Evolutionary conservation across 495 filamentous ascomycete species (phyloP).

Genomic region (Trichoderma virens): DNA sequence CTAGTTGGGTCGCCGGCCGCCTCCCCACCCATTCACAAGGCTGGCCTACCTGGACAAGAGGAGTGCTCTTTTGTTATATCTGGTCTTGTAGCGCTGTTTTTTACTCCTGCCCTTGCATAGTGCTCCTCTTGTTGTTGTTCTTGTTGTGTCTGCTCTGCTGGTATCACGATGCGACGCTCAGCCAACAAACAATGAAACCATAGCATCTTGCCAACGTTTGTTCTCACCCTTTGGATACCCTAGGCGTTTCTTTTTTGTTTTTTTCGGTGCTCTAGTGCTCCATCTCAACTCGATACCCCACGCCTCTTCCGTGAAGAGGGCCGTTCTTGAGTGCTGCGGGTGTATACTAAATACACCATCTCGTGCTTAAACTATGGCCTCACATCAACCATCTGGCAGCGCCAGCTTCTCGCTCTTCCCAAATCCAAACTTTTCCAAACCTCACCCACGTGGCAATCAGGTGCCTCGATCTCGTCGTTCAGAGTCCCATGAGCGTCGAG

Average conservation of each 20-base stretch:
- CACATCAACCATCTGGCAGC: constrained; percentile 26
- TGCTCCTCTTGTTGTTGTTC: not conserved
- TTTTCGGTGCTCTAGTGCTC: not conserved
- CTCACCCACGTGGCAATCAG: constrained; percentile 27
- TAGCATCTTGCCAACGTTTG: not conserved
- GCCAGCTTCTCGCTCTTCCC: constrained; percentile 45
- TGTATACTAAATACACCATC: not conserved
- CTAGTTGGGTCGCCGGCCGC: not conserved
- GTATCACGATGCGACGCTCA: constrained; percentile 2
- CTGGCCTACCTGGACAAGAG: not conserved
- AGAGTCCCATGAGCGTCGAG: constrained; percentile 16
- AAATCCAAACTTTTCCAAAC: constrained; percentile 27
- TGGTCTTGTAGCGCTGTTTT: not conserved
- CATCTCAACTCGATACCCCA: not conserved
- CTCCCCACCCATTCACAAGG: not conserved
- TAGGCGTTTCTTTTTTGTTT: not conserved
- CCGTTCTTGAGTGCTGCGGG: not conserved
- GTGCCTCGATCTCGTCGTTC: constrained; percentile 18
- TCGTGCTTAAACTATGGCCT: constrained; percentile 20
- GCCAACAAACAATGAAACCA: constrained; percentile 1
- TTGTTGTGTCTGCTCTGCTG: constrained; percentile 7
- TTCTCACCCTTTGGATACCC: not conserved
- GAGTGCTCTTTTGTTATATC: not conserved
- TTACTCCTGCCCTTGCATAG: not conserved
- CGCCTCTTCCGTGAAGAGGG: constrained; percentile 6